Conservation (phyloP, 2,329 filamentous ascomycete species). For the Colletotrichum eremochloae region DNA sequence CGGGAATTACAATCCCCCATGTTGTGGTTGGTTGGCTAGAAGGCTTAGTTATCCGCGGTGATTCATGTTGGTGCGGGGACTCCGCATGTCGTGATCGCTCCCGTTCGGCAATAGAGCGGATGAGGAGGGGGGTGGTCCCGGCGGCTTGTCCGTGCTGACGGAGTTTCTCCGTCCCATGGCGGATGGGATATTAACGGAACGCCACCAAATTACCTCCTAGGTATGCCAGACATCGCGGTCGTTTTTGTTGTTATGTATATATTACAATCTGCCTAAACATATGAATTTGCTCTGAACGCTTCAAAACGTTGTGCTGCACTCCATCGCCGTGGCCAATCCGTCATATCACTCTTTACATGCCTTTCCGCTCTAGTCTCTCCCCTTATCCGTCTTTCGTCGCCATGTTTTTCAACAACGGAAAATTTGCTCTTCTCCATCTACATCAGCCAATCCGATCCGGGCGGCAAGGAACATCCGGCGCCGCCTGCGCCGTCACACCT, state of each 20-base stretch:
- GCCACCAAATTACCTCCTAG: neutral
- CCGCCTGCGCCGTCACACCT: slow-evolving; percentile 60
- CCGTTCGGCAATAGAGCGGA: slow-evolving; percentile 30
- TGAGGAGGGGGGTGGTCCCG: neutral
- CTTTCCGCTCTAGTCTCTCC: neutral
- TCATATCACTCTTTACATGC: neutral
- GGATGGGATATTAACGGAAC: neutral
- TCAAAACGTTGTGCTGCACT: neutral
- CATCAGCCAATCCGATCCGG: slow-evolving; percentile 58
- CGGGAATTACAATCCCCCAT: slow-evolving; percentile 23
- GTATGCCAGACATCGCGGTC: neutral
- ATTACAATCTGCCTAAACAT: neutral
- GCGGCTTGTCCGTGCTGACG: slow-evolving; percentile 4
- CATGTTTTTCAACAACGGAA: slow-evolving; percentile 51
- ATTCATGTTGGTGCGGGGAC: slow-evolving; percentile 25
- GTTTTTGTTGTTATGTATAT: too few species aligned
- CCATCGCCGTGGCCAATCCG: neutral
- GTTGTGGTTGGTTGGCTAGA: slow-evolving; percentile 29
- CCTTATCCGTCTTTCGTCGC: slow-evolving; percentile 11
- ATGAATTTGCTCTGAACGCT: too few species aligned
- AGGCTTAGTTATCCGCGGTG: slow-evolving; percentile 23
- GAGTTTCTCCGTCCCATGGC: slow-evolving; percentile 20
- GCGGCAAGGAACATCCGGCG: slow-evolving; percentile 65
- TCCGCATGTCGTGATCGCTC: slow-evolving; percentile 40
- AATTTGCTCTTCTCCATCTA: slow-evolving; percentile 60